Percentiles rank a stretch among this genome's conserved stretches.
These are phyloP conservation scores for Hevea brasiliensis DNA, from an alignment of 345 rosid genomes.

Conservation along the genomic window DNA sequence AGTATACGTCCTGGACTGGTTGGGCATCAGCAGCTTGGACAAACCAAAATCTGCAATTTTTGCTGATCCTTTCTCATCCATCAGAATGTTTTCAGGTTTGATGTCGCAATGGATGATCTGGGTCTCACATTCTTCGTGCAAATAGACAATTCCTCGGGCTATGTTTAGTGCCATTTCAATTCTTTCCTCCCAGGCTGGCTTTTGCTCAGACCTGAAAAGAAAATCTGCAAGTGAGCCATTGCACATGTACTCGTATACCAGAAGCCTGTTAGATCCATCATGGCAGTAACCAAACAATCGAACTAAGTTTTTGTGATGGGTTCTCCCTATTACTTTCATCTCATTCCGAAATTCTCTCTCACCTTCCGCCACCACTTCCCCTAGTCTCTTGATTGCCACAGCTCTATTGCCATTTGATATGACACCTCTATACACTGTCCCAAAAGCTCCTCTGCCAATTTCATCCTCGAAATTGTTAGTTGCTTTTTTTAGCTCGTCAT, in stretches of 20 bases:
- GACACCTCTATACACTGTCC: constrained; percentile 28
- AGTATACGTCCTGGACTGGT: constrained; percentile 14
- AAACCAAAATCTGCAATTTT: constrained; percentile 27
- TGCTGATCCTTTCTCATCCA: constrained; percentile 16
- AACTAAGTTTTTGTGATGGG: constrained; percentile 38
- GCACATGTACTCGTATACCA: constrained; percentile 25
- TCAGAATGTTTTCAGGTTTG: constrained; percentile 15
- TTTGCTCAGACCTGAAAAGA: background rate
- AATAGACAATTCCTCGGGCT: constrained; percentile 21
- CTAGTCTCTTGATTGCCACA: constrained; percentile 25
- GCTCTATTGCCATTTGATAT: background rate
- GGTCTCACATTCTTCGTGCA: constrained; percentile 21
- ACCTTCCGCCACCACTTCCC: constrained; percentile 8
- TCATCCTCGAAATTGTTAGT: constrained; percentile 20
- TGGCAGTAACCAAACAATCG: constrained; percentile 31
- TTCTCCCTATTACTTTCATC: constrained; percentile 21
- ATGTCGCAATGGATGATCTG: constrained; percentile 30
- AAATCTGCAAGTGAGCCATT: constrained; percentile 23
- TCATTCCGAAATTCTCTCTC: constrained; percentile 26
- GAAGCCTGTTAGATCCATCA: constrained; percentile 21
- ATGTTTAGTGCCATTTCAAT: constrained; percentile 17
- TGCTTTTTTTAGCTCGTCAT: constrained; percentile 16
- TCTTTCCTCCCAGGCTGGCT: constrained; percentile 16
- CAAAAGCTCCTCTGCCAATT: constrained; percentile 11
- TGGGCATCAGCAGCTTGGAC: constrained; percentile 23